Evolutionary conservation across 768 basidiomycete genomes (phyloP), one percentile per base, ranked within the genome.

Genomic region (Cystofilobasidium bisporidii): DNA sequence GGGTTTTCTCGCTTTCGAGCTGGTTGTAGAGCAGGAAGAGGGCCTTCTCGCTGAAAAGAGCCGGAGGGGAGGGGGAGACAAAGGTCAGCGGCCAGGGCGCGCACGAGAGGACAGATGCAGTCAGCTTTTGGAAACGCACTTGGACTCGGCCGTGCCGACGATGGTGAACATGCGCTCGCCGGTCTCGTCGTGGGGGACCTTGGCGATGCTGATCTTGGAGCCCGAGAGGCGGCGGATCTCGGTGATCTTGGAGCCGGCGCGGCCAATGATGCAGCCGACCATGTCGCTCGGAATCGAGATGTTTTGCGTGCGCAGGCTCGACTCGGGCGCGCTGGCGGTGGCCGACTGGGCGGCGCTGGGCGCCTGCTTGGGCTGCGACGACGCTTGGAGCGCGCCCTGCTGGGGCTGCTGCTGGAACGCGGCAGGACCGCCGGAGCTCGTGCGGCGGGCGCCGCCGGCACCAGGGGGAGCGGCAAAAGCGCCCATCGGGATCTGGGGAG

Each of bases 111-210:
- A 17, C 43, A 15, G 24, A 53, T 22, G 24, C 17, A 36, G 30
- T 22, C 26, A 63, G n/a, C 41, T 12, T 28, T n/a, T 24, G 61
- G 3, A 11, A n/a, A 64, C 63, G 63, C n/a, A 64, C 63, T 65
- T 58, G 55, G 61, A 67, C 63, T 72, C 71, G 38, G 91, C 88
- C 17, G 91, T 91, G 64, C 96, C 96, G 57, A 96, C 83, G 76
- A 99, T 98, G 70, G 96, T 78, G 81, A 99, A 99, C 94, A 99
- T 97, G 72, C 96, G 84, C 81, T 99, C 96, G 74, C 94, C 96
- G 48, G 93, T 92, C 75, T 98, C 96, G 74, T 98, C 96, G 75
- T 98, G 96, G n/a, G 96, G 91, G 59, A 89, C 87, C 79, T 99
- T 99, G 72, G 96, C 96, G 75, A 99, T 99, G 65, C 88, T 91